Percentiles rank a stretch among this genome's conserved stretches.
Evolutionary conservation across 805 yeast species (phyloP).

Genomic region (Metschnikowia chrysomelidarum): DNA sequence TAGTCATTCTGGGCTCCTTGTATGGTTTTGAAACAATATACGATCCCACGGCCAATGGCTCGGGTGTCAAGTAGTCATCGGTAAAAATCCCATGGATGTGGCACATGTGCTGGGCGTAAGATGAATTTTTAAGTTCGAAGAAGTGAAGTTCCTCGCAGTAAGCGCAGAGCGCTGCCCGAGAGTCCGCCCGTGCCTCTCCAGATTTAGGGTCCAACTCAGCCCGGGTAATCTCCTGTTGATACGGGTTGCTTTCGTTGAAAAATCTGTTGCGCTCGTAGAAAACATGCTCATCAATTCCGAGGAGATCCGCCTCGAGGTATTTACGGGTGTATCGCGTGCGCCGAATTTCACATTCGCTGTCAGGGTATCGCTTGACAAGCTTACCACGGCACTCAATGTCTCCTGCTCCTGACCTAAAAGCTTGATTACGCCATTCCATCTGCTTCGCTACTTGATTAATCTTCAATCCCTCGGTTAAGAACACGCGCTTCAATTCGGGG

Average conservation of each 20-base stretch:
- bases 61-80: slow-evolving; percentile 29
- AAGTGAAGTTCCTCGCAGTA: slow-evolving; percentile 30
- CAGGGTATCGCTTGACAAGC: too few relatives aligned
- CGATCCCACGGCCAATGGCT: slow-evolving; percentile 24
- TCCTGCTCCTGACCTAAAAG: too few relatives aligned
- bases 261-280: slow-evolving; percentile 11
- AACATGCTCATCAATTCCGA: slow-evolving; percentile 7
- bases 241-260: slow-evolving; percentile 12
- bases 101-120: slow-evolving; percentile 36
- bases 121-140: slow-evolving; percentile 31
- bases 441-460: too few relatives aligned
- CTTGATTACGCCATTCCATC: too few relatives aligned
- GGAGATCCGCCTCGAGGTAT: slow-evolving; percentile 5
- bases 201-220: slow-evolving; percentile 12
- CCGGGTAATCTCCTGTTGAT: slow-evolving; percentile 20
- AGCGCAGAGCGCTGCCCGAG: slow-evolving; percentile 36
- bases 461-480: too few relatives aligned
- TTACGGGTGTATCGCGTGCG: slow-evolving; percentile 12
- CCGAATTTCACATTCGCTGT: slow-evolving; percentile 9
- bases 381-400: too few relatives aligned
- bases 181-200: slow-evolving; percentile 11
- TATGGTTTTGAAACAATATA: slow-evolving; percentile 22
- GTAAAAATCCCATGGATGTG: slow-evolving; percentile 34
- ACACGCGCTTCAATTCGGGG: too few relatives aligned
- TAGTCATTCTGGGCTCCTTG: slow-evolving; percentile 20